Conservation (phyloP, 768 basidiomycete genomes). For the Agaricus subrufescens region DNA sequence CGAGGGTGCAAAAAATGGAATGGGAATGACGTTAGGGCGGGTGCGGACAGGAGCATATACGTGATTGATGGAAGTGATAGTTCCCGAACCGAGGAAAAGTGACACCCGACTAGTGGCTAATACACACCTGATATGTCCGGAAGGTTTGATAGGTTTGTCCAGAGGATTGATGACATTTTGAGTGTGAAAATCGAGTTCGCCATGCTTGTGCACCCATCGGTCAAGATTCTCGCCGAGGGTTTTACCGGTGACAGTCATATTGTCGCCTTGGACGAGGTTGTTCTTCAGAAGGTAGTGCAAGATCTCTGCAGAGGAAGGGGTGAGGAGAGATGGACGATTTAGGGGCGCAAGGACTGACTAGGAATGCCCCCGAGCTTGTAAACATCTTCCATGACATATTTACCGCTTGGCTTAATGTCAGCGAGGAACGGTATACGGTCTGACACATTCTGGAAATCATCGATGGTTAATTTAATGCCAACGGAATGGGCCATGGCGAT, state of each 20-base stretch:
- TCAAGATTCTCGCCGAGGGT: slow-evolving; percentile 93
- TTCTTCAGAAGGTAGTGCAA: slow-evolving; percentile 83
- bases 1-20: neutral
- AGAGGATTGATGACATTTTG: slow-evolving; percentile 90
- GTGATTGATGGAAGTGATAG: neutral
- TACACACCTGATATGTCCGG: slow-evolving; percentile 82
- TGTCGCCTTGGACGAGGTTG: slow-evolving; percentile 86
- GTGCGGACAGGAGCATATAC: neutral
- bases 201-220: slow-evolving; percentile 77
- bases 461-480: slow-evolving; percentile 80
- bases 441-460: slow-evolving; percentile 92
- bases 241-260: slow-evolving; percentile 85
- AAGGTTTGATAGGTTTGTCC: slow-evolving; percentile 81
- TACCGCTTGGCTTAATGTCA: slow-evolving; percentile 94
- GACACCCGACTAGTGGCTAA: neutral
- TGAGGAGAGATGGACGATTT: neutral
- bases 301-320: slow-evolving; percentile 50
- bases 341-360: slow-evolving; percentile 46
- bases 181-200: slow-evolving; percentile 57
- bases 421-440: slow-evolving; percentile 93
- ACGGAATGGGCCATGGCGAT: slow-evolving; percentile 97
- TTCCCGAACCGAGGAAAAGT: slow-evolving; percentile 2
- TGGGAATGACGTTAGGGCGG: neutral
- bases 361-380: slow-evolving; percentile 96
- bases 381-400: slow-evolving; percentile 98